phyloP scores from a whole-genome alignment of 2,329 filamentous ascomycete species.

The Calonectria multiphialidica region DNA sequence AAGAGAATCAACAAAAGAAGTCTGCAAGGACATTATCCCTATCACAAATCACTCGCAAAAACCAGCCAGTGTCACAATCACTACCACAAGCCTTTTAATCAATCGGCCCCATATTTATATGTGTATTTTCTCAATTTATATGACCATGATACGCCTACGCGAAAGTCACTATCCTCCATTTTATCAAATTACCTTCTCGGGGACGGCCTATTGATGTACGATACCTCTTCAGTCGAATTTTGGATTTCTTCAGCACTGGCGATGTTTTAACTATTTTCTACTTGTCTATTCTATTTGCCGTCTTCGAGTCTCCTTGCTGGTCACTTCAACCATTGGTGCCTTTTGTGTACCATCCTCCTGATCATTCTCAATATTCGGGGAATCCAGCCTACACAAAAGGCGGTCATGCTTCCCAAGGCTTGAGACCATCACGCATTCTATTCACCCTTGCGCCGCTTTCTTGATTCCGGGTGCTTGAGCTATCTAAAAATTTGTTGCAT shows the following conservation, averaged over 20 bases:
- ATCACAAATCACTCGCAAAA: constrained; percentile 64
- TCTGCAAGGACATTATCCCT: constrained; percentile 75
- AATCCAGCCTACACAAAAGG: neutral
- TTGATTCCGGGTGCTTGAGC: neutral
- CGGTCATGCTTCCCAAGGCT: neutral
- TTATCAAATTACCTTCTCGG: neutral
- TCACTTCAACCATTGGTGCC: neutral
- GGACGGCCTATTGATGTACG: constrained; percentile 15
- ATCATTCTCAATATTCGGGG: neutral
- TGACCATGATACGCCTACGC: constrained; percentile 15
- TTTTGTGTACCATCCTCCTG: neutral
- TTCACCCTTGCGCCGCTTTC: neutral
- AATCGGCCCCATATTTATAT: neutral
- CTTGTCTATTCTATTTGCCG: neutral
- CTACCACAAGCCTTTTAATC: constrained; percentile 41
- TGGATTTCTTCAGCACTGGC: constrained; percentile 4
- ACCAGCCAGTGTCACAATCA: constrained; percentile 36
- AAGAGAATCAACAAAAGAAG: constrained; percentile 58
- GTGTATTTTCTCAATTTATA: neutral
- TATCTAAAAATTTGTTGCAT: neutral
- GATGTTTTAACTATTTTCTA: constrained; percentile 4
- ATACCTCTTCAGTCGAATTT: constrained; percentile 17
- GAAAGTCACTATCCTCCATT: neutral
- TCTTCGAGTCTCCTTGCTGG: neutral
- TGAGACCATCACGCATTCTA: neutral